Base-by-base conservation (phyloP, 306 rosid species). In the Vachellia collinsii region DNA sequence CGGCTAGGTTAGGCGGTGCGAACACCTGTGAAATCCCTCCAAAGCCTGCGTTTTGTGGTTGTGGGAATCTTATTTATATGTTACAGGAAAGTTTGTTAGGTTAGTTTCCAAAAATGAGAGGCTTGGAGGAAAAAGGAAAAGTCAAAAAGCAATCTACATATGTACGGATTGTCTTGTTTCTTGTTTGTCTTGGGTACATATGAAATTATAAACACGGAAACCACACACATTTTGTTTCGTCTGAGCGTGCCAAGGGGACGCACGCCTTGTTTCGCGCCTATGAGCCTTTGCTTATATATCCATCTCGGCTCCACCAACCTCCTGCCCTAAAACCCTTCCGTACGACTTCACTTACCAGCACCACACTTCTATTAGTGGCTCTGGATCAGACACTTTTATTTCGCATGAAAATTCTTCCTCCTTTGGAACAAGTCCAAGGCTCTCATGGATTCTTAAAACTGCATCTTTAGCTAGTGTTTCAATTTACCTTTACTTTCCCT, bases 71-170 rank as follows among this genome's bases (percentile, higher is more conserved):
- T 43, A 25, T 41, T 69, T 72, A 38, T 44, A 59, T 70, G 17
- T 77, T 10, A 13, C n/a, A 1, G 53, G 62, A 74, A 71, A 74
- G 64, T 85, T 76, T 1, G 89, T 81, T 79, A 13, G 8, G 75
- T 54, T 25, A 7, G 82, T 67, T 29, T 69, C 4, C 11, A 16
- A 71, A 78, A 83, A 82, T 74, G 80, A 46, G 85, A 37, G 91
- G 88, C 72, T 78, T 41, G 68, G 83, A 77, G 81, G 70, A 69
- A 19, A 72, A 79, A 19, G 75, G 58, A 47, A 53, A 44, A 77
- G 83, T 72, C 70, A 74, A 85, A 76, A 75, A 42, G 22, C 11
- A 42, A 69, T 20, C 47, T 64, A 16, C 43, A 34, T 48, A 7
- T 59, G 43, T 25, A 12, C 17, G 7, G 42, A 65, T 1, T 7